phyloP scores from a whole-genome alignment of 371 early-diverging fungal genomes.

The Mortierella sp. region DNA sequence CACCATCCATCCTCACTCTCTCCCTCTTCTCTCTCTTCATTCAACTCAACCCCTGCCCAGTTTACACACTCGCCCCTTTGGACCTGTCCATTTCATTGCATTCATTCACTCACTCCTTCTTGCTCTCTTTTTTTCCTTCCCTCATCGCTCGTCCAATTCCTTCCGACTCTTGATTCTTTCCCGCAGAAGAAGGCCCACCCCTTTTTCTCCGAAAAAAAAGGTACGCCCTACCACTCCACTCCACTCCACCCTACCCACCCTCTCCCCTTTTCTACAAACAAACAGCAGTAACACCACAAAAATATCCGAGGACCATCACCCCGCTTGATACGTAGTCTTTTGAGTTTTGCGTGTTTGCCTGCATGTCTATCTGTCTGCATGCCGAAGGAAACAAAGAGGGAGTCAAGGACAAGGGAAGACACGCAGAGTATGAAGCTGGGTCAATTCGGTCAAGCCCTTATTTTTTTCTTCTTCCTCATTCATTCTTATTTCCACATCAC shows the following conservation, averaged over 20 bases:
- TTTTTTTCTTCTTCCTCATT: too few relatives aligned
- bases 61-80: not conserved
- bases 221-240: not conserved
- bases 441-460: not conserved
- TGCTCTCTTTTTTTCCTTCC: not conserved
- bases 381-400: not conserved
- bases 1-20: not conserved
- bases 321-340: not conserved
- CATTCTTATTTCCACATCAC: too few relatives aligned
- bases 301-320: not conserved
- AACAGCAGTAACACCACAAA: not conserved
- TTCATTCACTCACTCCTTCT: not conserved
- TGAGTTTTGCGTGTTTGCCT: not conserved
- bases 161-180: not conserved
- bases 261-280: not conserved
- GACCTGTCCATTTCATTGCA: not conserved
- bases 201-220: conserved; percentile 4
- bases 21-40: not conserved
- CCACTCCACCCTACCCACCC: not conserved
- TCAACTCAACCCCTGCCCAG: not conserved
- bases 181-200: not conserved
- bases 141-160: not conserved
- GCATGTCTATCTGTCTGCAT: not conserved
- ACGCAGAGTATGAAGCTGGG: not conserved
- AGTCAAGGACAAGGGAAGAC: not conserved